phyloP scores from a whole-genome alignment of 2,329 filamentous ascomycete species.

The Trichoderma endophyticum region DNA sequence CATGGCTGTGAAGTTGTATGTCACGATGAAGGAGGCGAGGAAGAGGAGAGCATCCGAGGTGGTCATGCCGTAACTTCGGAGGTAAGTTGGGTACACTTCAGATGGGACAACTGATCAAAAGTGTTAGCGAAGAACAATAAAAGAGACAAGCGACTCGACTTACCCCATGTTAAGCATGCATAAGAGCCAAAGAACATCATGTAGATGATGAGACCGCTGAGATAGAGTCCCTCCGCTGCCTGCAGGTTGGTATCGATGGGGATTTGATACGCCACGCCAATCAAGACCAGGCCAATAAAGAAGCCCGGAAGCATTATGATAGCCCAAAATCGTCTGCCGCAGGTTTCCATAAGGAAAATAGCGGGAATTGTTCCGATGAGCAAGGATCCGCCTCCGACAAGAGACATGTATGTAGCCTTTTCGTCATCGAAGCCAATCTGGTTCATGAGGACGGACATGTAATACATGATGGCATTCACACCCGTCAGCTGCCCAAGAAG shows the following conservation, averaged over 20 bases:
- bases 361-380: slow-evolving; percentile 66
- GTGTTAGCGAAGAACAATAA: not conserved
- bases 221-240: slow-evolving; percentile 58
- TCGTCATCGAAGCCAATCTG: slow-evolving; percentile 64
- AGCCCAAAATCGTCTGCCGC: slow-evolving; percentile 72
- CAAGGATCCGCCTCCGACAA: slow-evolving; percentile 66
- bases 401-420: slow-evolving; percentile 68
- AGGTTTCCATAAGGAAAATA: slow-evolving; percentile 68
- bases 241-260: slow-evolving; percentile 42
- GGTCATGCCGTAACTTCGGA: slow-evolving; percentile 71
- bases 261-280: slow-evolving; percentile 62
- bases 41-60: slow-evolving; percentile 66
- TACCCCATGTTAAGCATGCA: slow-evolving; percentile 58
- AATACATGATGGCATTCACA: slow-evolving; percentile 69
- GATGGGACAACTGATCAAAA: slow-evolving; percentile 51
- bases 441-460: slow-evolving; percentile 65
- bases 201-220: slow-evolving; percentile 65
- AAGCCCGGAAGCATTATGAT: slow-evolving; percentile 69
- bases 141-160: not conserved
- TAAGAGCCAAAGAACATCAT: slow-evolving; percentile 67
- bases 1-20: slow-evolving; percentile 73
- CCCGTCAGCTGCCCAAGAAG: slow-evolving; percentile 68
- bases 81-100: slow-evolving; percentile 70
- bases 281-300: slow-evolving; percentile 65
- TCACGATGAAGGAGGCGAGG: slow-evolving; percentile 69